Conservation (phyloP, 2,329 filamentous ascomycete genomes). For the Trichoderma semiorbis region DNA sequence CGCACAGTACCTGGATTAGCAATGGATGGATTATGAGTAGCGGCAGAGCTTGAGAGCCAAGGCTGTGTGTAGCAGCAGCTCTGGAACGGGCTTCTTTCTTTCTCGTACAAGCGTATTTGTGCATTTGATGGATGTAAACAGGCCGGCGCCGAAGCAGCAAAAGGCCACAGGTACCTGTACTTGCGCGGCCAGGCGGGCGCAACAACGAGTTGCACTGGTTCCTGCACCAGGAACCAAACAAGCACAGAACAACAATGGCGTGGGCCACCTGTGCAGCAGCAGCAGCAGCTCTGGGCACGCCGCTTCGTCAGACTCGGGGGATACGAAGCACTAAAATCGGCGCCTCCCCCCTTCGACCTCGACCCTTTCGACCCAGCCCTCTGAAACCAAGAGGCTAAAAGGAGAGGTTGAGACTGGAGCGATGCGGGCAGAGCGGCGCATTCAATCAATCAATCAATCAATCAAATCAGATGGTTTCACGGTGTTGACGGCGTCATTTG, state of each 20-base stretch:
- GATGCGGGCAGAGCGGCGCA: background rate
- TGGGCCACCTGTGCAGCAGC: background rate
- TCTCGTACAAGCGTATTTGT: background rate
- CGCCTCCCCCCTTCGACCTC: constrained; percentile 2
- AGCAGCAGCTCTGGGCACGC: background rate
- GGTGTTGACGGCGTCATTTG: background rate
- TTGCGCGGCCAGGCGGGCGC: background rate
- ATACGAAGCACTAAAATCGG: constrained; percentile 18
- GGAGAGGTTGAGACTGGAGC: background rate
- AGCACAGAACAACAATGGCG: background rate
- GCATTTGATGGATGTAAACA: background rate
- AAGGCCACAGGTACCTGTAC: background rate
- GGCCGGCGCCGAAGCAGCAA: background rate
- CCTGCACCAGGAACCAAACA: constrained; percentile 16
- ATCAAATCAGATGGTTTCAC: background rate
- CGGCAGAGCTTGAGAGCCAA: background rate
- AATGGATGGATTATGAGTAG: background rate
- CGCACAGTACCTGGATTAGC: background rate
- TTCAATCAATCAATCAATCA: background rate
- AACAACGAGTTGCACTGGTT: constrained; percentile 16
- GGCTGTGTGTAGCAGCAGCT: background rate
- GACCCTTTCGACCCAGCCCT: background rate
- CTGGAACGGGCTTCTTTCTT: background rate
- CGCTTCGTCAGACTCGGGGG: constrained; percentile 13
- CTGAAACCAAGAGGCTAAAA: constrained; percentile 12